Percentiles rank a stretch among this genome's conserved stretches.
Evolutionary conservation across 2,329 filamentous ascomycete species (phyloP).

Genomic region (Fusarium subglutinans): DNA sequence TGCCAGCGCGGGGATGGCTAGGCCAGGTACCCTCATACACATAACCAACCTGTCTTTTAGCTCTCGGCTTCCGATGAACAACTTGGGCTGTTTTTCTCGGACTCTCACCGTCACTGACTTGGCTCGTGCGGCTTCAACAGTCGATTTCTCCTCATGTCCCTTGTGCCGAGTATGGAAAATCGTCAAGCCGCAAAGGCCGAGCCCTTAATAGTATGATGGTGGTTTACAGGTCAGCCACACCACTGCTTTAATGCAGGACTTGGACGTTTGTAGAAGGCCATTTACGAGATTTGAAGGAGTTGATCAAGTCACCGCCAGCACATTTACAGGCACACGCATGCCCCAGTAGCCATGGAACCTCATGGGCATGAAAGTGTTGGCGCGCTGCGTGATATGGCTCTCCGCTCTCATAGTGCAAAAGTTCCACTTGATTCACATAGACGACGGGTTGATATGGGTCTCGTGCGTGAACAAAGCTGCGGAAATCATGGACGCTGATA

Average conservation of each 20-base stretch:
- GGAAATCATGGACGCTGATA: conserved; percentile 10
- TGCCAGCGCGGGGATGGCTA: conserved; percentile 18
- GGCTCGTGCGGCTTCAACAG: conserved; percentile 29
- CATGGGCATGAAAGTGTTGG: conserved; percentile 6
- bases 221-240: conserved; percentile 27
- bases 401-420: conserved; percentile 32
- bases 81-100: conserved; percentile 14
- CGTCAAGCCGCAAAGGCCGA: conserved; percentile 19
- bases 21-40: conserved; percentile 1
- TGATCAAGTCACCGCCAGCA: conserved; percentile 8
- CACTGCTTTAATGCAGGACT: conserved; percentile 20
- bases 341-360: conserved; percentile 8
- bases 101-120: conserved; percentile 15
- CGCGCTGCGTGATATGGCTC: conserved; percentile 19
- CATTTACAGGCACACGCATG: not conserved
- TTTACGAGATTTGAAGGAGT: not conserved
- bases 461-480: conserved; percentile 21
- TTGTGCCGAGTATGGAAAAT: conserved; percentile 6
- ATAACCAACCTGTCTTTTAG: conserved; percentile 1
- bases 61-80: conserved; percentile 21
- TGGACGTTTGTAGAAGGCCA: conserved; percentile 34
- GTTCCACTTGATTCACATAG: conserved; percentile 28
- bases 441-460: conserved; percentile 11
- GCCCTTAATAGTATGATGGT: conserved; percentile 3
- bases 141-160: conserved; percentile 3